These are phyloP conservation scores for Crucibulum laeve DNA, from an alignment of 768 basidiomycete species.

Conservation along the genomic window DNA sequence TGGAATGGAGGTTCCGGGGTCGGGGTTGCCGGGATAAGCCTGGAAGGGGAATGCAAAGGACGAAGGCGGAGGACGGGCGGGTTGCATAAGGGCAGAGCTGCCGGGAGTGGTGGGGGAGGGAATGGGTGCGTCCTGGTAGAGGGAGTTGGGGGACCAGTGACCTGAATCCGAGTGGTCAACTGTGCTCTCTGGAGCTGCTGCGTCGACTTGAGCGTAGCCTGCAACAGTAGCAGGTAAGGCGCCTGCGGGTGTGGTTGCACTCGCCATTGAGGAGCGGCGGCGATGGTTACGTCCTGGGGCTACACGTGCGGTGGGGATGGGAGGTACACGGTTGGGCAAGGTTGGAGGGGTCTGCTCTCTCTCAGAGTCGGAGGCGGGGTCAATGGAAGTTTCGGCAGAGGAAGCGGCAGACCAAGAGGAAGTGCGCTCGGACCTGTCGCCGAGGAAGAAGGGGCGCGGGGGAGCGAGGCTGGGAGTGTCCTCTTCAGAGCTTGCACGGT, in stretches of 20 bases:
- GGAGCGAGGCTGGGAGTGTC: slow-evolving; percentile 9
- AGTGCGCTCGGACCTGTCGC: slow-evolving; percentile 6
- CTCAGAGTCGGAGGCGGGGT: slow-evolving; percentile 14
- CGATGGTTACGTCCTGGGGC: slow-evolving; percentile 1
- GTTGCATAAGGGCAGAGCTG: neutral
- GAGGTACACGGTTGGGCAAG: slow-evolving; percentile 1
- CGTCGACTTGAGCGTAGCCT: neutral
- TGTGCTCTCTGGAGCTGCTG: neutral
- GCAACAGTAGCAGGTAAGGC: neutral
- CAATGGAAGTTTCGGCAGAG: slow-evolving; percentile 8
- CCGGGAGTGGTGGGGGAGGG: neutral
- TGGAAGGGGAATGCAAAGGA: slow-evolving; percentile 50
- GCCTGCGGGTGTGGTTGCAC: neutral
- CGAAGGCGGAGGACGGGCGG: slow-evolving; percentile 24
- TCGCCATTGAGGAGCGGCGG: slow-evolving; percentile 9
- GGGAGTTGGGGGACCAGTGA: slow-evolving; percentile 1
- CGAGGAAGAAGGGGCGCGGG: slow-evolving; percentile 22
- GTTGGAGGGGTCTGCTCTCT: slow-evolving; percentile 3
- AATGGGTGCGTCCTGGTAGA: slow-evolving; percentile 1
- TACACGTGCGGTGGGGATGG: neutral
- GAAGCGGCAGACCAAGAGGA: slow-evolving; percentile 8
- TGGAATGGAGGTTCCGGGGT: slow-evolving; percentile 44
- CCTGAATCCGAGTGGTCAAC: neutral
- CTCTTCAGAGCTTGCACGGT: neutral
- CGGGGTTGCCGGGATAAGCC: slow-evolving; percentile 62